These are phyloP conservation scores for Wickerhamomyces silvicola DNA, from an alignment of 805 yeast species.

Conservation along the genomic window DNA sequence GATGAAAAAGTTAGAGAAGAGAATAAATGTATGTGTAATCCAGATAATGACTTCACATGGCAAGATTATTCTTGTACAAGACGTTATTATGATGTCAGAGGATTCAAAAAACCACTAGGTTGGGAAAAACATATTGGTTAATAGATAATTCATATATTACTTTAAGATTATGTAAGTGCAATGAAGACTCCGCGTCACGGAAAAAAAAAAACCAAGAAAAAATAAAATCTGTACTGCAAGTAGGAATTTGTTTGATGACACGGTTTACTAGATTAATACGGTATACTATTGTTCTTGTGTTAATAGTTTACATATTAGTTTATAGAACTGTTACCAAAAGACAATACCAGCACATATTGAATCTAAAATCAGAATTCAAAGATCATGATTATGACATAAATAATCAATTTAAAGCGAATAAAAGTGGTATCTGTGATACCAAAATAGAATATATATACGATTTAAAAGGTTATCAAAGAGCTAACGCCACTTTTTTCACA, in stretches of 20 bases:
- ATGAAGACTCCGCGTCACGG: not conserved
- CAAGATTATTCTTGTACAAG: conserved; percentile 66
- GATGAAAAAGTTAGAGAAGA: conserved; percentile 51
- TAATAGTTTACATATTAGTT: conserved; percentile 12
- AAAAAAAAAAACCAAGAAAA: not conserved
- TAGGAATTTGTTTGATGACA: conserved; percentile 3
- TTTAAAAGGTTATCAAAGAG: conserved; percentile 32
- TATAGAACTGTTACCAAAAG: conserved; percentile 15
- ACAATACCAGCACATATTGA: conserved; percentile 13
- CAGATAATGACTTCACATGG: conserved; percentile 70
- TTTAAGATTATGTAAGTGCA: not conserved
- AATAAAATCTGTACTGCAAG: no score
- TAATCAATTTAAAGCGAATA: conserved; percentile 7
- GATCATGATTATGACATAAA: conserved; percentile 13
- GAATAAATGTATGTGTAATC: conserved; percentile 68
- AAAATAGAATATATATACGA: conserved; percentile 38
- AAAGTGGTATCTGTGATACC: not conserved
- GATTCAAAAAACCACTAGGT: conserved; percentile 54
- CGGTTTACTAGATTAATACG: conserved; percentile 11
- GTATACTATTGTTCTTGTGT: conserved; percentile 12
- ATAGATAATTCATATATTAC: conserved; percentile 8
- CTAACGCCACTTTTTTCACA: conserved; percentile 61
- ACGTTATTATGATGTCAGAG: conserved; percentile 50
- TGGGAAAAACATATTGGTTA: conserved; percentile 58
- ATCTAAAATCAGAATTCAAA: conserved; percentile 12